Evolutionary conservation across 2,329 filamentous ascomycete species (phyloP), one percentile per base, ranked within the genome.

Genomic region (Xylogone sp.): DNA sequence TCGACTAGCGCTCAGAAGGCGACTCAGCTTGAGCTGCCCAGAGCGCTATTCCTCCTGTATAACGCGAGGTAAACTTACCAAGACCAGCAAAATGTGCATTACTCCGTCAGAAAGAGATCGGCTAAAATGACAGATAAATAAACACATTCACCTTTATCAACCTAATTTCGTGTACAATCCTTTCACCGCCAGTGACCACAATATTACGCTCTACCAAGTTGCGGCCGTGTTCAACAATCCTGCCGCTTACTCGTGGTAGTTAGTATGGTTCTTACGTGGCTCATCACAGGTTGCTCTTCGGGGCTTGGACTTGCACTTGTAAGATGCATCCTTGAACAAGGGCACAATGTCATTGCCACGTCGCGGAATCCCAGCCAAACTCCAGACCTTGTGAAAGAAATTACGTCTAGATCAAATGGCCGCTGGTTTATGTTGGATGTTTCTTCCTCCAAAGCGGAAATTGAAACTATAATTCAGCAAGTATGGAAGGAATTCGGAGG

Each of bases 241-340:
- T 31, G 27, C 27, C 27, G 27, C 13, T 31, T 13, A 31, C 27
- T 31, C 27, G 7, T 31, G 13, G 13, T 8, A 13, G 8, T 31
- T 31, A 31, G 8, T 13, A 31, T 31, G 27, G 8, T 13, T 31
- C 27, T 31, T 7, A 31, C 27, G 27, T 52, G 50, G 50, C 57
- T 66, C 21, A 63, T 65, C 21, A 66, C 63, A 22, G 64, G 64
- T n/a, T 54, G 50, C n/a, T 59, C 56, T n/a, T 50, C 53, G 6
- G 64, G 63, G 16, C 48, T 66, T 8, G 64, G 64, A 8, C 57
- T 62, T 18, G 52, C 56, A 8, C 48, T 66, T 20, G 50, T 59
- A 21, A 58, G 57, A 4, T 46, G 58, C 21, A 56, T 49, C 19
- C 57, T 63, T 3, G 49, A 53, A 13, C 39, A 50, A 18, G 58